phyloP scores from a whole-genome alignment of 2,329 filamentous ascomycete species.

The Colletotrichum magnum region DNA sequence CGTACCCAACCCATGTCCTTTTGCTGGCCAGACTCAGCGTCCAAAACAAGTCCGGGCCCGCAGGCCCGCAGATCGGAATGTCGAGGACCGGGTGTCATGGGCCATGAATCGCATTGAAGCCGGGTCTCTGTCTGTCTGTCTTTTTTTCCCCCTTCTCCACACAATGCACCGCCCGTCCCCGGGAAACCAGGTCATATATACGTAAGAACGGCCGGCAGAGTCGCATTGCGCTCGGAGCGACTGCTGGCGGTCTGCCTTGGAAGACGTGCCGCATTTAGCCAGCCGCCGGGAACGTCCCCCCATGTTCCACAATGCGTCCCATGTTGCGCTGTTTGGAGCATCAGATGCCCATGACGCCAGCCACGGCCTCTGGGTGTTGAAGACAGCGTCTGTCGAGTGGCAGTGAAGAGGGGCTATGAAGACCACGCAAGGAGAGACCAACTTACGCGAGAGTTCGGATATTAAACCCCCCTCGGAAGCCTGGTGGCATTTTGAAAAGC shows the following conservation, averaged over 20 bases:
- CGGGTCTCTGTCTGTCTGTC: neutral
- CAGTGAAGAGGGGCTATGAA: neutral
- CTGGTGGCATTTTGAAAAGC: neutral
- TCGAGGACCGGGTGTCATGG: conserved; percentile 22
- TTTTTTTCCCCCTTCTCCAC: conserved; percentile 6
- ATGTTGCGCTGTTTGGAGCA: neutral
- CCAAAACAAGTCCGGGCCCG: conserved; percentile 15
- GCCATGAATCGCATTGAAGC: conserved; percentile 11
- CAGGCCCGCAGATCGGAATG: conserved; percentile 32
- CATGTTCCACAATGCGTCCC: conserved; percentile 1
- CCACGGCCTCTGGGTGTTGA: conserved; percentile 7
- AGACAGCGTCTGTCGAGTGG: neutral
- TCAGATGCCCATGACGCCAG: conserved; percentile 6
- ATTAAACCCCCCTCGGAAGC: neutral
- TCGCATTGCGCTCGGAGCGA: conserved; percentile 9
- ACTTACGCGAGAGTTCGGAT: neutral
- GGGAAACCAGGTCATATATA: neutral
- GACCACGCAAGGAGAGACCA: neutral
- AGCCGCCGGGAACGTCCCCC: conserved; percentile 1
- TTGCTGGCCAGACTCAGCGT: neutral
- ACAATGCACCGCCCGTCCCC: conserved; percentile 4
- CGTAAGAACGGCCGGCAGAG: conserved; percentile 4
- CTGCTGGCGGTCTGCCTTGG: conserved; percentile 5
- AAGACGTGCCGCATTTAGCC: conserved; percentile 2
- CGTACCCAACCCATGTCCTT: no score